Evolutionary conservation across 176 grass and related monocot genomes (phyloP), one percentile per base, ranked within the genome.

Genomic region (Neostapfia colusana): DNA sequence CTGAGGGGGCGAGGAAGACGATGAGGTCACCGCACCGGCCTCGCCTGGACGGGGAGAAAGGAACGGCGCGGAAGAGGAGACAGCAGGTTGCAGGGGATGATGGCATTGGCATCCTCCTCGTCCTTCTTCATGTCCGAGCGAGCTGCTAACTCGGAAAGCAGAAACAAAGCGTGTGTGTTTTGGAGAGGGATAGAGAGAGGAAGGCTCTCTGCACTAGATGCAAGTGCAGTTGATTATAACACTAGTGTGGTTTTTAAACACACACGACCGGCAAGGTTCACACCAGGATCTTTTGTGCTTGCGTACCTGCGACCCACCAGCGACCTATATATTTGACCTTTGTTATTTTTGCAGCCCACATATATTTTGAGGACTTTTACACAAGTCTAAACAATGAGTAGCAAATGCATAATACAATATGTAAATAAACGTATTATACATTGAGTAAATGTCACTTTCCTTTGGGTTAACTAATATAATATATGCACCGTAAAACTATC

Each of bases 191-290:
- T 65, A 17, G 74, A 77, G 44, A 73, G 43, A 36, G 48, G 10
- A 39, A 17, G 76, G 76, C 65, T 63, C 59, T 74, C 60, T 82
- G 65, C 67, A 17, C 50, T 85, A 82, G 74, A 77, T 62, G 73
- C 43, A 44, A 74, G 50, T 66, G 67, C 50, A 17, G n/a, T 43
- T 45, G 70, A 74, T 71, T 88, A 84, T 60, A 84, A 76, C 76
- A 76, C 64, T 76, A 67, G 78, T 85, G 78, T 85, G 73, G 73
- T 82, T 78, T 73, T 69, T 74, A 73, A 85, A 76, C 71, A 27
- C 82, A 77, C 70, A 53, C 55, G 61, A 69, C 38, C 48, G 42
- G 43, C 21, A 31, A 31, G 31, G 31, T 31, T 75, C 55, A 34
- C 75, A 37, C 8, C 50, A 56, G 43, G 86, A 88, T 80, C 75